phyloP scores from a whole-genome alignment of 257 asterid species.

The Solanum megistacrolobum region DNA sequence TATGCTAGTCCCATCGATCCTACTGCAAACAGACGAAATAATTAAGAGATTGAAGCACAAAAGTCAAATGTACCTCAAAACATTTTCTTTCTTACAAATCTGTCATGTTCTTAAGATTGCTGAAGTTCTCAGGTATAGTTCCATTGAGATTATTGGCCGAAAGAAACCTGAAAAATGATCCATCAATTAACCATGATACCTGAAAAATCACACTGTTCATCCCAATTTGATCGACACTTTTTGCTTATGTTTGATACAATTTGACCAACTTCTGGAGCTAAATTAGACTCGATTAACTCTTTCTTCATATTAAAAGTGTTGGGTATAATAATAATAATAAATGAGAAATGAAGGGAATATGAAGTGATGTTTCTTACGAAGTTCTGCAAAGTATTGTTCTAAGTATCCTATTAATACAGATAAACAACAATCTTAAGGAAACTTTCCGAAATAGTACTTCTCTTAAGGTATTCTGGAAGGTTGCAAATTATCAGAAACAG shows the following conservation, averaged over 20 bases:
- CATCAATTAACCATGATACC: not conserved
- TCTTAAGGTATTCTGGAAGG: too few species aligned
- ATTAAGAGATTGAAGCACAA: not conserved
- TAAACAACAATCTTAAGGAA: too few species aligned
- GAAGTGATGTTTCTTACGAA: too few species aligned
- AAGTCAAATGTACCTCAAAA: not conserved
- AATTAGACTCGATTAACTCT: not conserved
- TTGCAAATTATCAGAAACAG: not conserved
- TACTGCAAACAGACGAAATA: slow-evolving; percentile 42
- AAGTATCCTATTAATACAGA: too few species aligned
- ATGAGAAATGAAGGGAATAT: too few species aligned
- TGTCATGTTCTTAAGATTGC: slow-evolving; percentile 54
- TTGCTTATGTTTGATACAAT: not conserved
- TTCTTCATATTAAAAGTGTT: not conserved
- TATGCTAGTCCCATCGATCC: slow-evolving; percentile 62
- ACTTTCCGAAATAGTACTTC: too few species aligned
- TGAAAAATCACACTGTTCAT: not conserved
- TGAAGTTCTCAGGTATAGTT: slow-evolving; percentile 49
- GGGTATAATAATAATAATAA: too few species aligned
- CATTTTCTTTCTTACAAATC: slow-evolving; percentile 55
- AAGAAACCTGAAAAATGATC: slow-evolving; percentile 45
- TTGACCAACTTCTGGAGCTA: not conserved
- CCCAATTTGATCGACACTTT: not conserved
- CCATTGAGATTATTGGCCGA: slow-evolving; percentile 74
- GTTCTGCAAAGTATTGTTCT: too few species aligned